Evolutionary conservation across 106 monocot genomes (phyloP).

Genomic region (Platanthera guangdongensis): DNA sequence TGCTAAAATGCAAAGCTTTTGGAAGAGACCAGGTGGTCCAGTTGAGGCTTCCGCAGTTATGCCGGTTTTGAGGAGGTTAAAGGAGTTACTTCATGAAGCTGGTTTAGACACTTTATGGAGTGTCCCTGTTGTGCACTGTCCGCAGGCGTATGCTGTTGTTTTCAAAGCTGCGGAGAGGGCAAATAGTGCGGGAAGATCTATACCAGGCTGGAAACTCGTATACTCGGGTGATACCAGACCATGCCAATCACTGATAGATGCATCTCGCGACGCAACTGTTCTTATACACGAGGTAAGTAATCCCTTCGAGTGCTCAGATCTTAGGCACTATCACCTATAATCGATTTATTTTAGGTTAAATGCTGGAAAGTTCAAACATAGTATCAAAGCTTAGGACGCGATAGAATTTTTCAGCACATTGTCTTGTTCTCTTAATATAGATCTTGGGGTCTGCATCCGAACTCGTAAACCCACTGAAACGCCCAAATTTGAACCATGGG

Average conservation of each 20-base stretch:
- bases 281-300: constrained; percentile 85
- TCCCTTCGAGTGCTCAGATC: not conserved
- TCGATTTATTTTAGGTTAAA: too few relatives aligned
- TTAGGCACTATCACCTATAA: too few relatives aligned
- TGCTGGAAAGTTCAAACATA: too few relatives aligned
- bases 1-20: constrained; percentile 71
- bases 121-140: constrained; percentile 94
- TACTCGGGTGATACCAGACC: constrained; percentile 98
- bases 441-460: too few relatives aligned
- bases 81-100: constrained; percentile 40
- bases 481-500: too few relatives aligned
- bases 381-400: too few relatives aligned
- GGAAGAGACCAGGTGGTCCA: constrained; percentile 52
- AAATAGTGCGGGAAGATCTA: constrained; percentile 41
- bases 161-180: constrained; percentile 47
- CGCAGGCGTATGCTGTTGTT: constrained; percentile 87
- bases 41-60: constrained; percentile 26
- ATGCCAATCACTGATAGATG: constrained; percentile 70
- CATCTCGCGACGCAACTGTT: constrained; percentile 76
- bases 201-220: constrained; percentile 95
- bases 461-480: too few relatives aligned
- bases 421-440: too few relatives aligned
- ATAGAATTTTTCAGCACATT: too few relatives aligned
- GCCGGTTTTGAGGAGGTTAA: constrained; percentile 44
- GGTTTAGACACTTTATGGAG: constrained; percentile 70